Base-by-base conservation (phyloP, 768 basidiomycete species). In the Boletus rubescentipes region DNA sequence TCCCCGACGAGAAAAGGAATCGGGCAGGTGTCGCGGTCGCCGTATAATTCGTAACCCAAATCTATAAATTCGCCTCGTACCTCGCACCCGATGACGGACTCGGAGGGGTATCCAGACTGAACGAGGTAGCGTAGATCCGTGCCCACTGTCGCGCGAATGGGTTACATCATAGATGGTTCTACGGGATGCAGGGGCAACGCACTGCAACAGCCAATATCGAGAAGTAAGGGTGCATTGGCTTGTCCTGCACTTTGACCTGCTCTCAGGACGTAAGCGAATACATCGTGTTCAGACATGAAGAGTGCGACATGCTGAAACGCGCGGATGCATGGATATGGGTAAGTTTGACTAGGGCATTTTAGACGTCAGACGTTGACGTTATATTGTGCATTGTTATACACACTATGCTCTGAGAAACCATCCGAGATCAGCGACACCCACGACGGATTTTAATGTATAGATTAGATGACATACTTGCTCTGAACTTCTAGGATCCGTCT, bases 171-270 rank as follows among this genome's bases (percentile, higher is more conserved):
- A 5, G 35, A n/a, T 16, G 2, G 21, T 20, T 18, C 12, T 10
- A 35, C 9, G 44, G n/a, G 20, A 29, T 10, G 23, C 12, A 23
- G 32, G 31, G 9, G 18, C n/a, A 21, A 49, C 53, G 15, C 10
- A 54, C 47, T 55, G 23, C 48, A 50, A 16, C 54, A 55, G 8
- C 54, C 54, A 3, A 50, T 34, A 18, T 51, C 54, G 11, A 55
- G 54, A 55, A 26, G 20, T 2, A 55, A 5, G 9, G 37, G 43
- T 14, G 43, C n/a, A 2, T 38, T 34, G 20, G 5, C 32, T 23
- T 34, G 20, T 23, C n/a, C 31, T 8, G 18, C 16, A 34, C 18
- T 23, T 39, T 46, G 49, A n/a, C 32, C 26, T 7, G 11, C 30
- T 45, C 26, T 21, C 20, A 51, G 49, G 12, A n/a, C 23, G 26